These are phyloP conservation scores for Eragrostis tef DNA, from an alignment of 202 grass and related monocot species.

Conservation along the genomic window DNA sequence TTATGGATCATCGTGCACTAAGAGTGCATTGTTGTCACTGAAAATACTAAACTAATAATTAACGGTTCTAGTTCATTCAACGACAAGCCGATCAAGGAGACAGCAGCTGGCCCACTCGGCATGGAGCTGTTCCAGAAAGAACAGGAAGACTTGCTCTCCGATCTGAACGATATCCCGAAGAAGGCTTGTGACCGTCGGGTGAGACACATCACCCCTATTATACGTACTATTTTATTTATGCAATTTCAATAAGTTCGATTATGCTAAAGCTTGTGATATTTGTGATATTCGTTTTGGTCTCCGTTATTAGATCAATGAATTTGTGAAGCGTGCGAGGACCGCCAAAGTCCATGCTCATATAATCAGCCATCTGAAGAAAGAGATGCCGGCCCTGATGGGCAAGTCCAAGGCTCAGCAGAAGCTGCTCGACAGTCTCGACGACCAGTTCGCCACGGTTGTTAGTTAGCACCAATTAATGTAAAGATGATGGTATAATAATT, in stretches of 20 bases:
- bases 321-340: conserved; percentile 72
- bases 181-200: conserved; percentile 76
- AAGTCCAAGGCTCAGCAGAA: conserved; percentile 79
- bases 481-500: background rate
- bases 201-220: conserved; percentile 13
- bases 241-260: background rate
- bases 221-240: too few species aligned
- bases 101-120: conserved; percentile 63
- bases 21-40: background rate
- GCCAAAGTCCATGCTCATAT: conserved; percentile 79
- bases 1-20: background rate
- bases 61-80: conserved; percentile 65
- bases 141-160: conserved; percentile 72
- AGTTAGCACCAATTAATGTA: too few species aligned
- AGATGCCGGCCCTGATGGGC: conserved; percentile 80
- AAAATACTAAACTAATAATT: conserved; percentile 6
- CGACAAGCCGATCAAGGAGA: conserved; percentile 72
- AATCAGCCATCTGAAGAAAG: conserved; percentile 72
- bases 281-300: background rate
- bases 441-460: conserved; percentile 63
- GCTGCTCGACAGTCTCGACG: conserved; percentile 64
- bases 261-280: background rate
- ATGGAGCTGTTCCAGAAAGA: conserved; percentile 78
- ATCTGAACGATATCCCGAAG: conserved; percentile 83
- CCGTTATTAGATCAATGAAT: conserved; percentile 66